Evolutionary conservation across 2,329 filamentous ascomycete genomes (phyloP).

Genomic region (Verticillium nonalfalfae): DNA sequence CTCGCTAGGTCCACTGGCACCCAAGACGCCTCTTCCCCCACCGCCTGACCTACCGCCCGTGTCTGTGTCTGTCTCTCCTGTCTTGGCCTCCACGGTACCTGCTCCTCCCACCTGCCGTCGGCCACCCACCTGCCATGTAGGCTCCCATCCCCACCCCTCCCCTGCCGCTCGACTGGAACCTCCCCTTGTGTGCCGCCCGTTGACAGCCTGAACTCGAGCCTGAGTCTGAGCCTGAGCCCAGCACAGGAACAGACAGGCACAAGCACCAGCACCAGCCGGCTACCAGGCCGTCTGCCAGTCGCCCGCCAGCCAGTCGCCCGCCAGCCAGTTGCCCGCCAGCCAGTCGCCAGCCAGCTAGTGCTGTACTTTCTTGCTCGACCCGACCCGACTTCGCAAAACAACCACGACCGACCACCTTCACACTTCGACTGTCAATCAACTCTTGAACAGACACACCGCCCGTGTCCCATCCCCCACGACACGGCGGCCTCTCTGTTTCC

Average conservation of each 20-base stretch:
- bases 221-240: background rate
- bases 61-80: background rate
- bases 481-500: slow-evolving; percentile 1
- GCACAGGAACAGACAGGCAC: background rate
- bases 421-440: background rate
- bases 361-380: background rate
- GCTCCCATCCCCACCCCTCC: background rate
- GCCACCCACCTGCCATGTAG: background rate
- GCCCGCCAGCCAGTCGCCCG: too few relatives aligned
- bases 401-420: background rate
- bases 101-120: background rate
- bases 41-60: background rate
- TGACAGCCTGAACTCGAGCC: background rate
- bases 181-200: background rate
- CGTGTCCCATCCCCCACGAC: slow-evolving; percentile 2
- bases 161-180: background rate
- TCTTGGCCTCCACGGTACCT: background rate
- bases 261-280: background rate
- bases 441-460: background rate
- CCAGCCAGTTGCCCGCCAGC: too few relatives aligned
- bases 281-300: too few relatives aligned
- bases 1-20: background rate
- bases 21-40: background rate
- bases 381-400: background rate
- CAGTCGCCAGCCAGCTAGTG: background rate